Percentiles rank a stretch among this genome's conserved stretches.
phyloP scores from a whole-genome alignment of 2,329 filamentous ascomycete genomes.

The Alternaria hordeiaustralica region DNA sequence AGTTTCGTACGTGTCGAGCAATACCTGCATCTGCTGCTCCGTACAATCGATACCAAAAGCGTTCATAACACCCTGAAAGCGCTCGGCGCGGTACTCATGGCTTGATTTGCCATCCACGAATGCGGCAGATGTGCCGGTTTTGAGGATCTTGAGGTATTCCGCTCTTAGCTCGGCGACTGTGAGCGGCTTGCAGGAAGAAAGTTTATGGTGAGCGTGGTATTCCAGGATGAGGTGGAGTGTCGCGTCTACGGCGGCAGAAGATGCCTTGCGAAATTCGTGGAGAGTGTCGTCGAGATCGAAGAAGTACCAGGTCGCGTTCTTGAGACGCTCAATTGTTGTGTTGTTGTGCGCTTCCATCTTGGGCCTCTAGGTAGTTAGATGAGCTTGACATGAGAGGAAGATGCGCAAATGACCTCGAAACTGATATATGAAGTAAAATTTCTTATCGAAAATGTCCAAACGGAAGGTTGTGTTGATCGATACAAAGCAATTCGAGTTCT shows the following conservation, averaged over 20 bases:
- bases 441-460: no score
- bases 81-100: conserved; percentile 52
- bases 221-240: conserved; percentile 43
- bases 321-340: not conserved
- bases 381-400: not conserved
- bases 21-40: not conserved
- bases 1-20: not conserved
- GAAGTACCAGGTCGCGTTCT: conserved; percentile 48
- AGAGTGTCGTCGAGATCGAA: conserved; percentile 60
- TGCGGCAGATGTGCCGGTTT: conserved; percentile 45
- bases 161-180: conserved; percentile 19
- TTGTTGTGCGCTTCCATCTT: not conserved
- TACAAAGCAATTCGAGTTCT: not conserved
- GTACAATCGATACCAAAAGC: not conserved
- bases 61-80: conserved; percentile 35
- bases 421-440: no score
- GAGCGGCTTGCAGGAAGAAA: not conserved
- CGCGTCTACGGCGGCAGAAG: conserved; percentile 41
- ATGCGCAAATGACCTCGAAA: no score
- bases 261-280: conserved; percentile 55
- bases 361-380: not conserved
- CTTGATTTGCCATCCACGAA: conserved; percentile 56
- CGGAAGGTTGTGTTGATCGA: no score
- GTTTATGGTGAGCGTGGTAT: not conserved
- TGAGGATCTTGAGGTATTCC: conserved; percentile 46